phyloP scores from a whole-genome alignment of 2,329 filamentous ascomycete species.

The Ascochyta koolunga region DNA sequence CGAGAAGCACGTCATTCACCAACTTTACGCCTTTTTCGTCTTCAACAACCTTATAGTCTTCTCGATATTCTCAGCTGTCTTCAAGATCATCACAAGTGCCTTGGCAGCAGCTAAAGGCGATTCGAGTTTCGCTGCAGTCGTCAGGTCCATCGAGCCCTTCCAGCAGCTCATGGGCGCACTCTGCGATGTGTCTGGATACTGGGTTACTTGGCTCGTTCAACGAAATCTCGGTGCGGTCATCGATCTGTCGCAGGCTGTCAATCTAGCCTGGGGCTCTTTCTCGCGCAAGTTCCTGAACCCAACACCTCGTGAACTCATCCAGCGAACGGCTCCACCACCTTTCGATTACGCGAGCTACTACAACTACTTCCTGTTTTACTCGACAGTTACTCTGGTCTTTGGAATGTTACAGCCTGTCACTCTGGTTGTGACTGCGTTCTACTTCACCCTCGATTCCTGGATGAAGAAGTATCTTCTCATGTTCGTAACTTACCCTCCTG shows the following conservation, averaged over 20 bases:
- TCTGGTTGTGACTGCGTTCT: conserved; percentile 83
- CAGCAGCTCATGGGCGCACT: conserved; percentile 72
- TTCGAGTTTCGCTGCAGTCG: conserved; percentile 66
- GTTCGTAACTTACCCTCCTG: conserved; percentile 48
- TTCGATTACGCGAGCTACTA: conserved; percentile 98
- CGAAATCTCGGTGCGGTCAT: conserved; percentile 92
- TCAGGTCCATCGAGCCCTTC: conserved; percentile 69
- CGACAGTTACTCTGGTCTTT: conserved; percentile 86
- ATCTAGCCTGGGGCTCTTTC: conserved; percentile 82
- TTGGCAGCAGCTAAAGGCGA: conserved; percentile 56
- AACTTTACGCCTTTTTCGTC: conserved; percentile 93
- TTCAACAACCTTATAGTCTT: conserved; percentile 97
- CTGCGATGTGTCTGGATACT: conserved; percentile 85
- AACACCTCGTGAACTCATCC: conserved; percentile 88
- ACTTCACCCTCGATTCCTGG: conserved; percentile 85
- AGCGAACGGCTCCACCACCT: conserved; percentile 86
- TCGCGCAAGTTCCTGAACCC: conserved; percentile 83
- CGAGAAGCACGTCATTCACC: conserved; percentile 87
- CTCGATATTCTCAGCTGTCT: conserved; percentile 85
- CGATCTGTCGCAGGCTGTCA: conserved; percentile 88
- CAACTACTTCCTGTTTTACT: conserved; percentile 96
- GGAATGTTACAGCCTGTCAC: conserved; percentile 85
- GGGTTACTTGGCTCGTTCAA: conserved; percentile 79
- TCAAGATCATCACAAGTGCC: conserved; percentile 63
- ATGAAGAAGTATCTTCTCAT: conserved; percentile 95